Conservation (phyloP, 345 rosid genomes). For the Carallia pectinifolia region DNA sequence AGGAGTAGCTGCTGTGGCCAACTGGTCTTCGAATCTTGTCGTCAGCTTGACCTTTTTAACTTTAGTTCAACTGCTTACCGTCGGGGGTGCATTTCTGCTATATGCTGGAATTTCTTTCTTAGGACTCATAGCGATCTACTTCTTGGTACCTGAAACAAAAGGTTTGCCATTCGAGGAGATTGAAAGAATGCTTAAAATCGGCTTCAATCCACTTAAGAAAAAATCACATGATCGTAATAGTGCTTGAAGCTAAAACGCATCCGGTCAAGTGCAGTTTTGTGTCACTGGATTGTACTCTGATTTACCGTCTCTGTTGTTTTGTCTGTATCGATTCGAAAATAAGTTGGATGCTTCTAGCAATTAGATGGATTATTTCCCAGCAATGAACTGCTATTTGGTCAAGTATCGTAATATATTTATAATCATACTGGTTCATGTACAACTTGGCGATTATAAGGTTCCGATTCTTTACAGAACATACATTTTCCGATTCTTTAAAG, state of each 20-base stretch:
- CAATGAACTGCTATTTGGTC: too few relatives aligned
- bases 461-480: too few relatives aligned
- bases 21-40: slow-evolving; percentile 73
- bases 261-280: too few relatives aligned
- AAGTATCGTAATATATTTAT: too few relatives aligned
- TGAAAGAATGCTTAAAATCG: slow-evolving; percentile 56
- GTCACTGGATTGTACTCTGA: too few relatives aligned
- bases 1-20: slow-evolving; percentile 73
- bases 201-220: slow-evolving; percentile 41
- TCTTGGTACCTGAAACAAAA: slow-evolving; percentile 80
- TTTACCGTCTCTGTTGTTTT: too few relatives aligned
- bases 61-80: slow-evolving; percentile 53
- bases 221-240: background rate
- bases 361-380: too few relatives aligned
- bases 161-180: slow-evolving; percentile 79
- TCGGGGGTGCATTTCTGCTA: slow-evolving; percentile 62
- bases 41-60: slow-evolving; percentile 66
- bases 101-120: slow-evolving; percentile 50
- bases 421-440: too few relatives aligned
- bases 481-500: too few relatives aligned
- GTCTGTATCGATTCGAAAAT: too few relatives aligned
- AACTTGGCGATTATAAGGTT: too few relatives aligned
- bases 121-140: slow-evolving; percentile 52
- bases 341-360: too few relatives aligned
- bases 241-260: background rate